Evolutionary conservation across 176 grass and related monocot genomes (phyloP).

Genomic region (Aechmea fasciata): DNA sequence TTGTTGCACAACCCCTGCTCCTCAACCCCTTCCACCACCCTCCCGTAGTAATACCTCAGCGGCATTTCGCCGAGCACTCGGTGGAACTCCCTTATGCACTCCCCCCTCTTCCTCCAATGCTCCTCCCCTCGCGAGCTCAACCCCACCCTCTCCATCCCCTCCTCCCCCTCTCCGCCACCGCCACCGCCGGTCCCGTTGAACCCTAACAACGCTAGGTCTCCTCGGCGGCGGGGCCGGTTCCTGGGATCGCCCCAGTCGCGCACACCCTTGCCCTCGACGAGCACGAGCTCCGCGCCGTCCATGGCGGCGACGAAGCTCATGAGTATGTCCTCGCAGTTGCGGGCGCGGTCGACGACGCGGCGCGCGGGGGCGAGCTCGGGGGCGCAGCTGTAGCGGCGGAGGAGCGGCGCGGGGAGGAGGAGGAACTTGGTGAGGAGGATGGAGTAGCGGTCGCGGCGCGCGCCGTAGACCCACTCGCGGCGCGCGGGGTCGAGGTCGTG

Average conservation of each 20-base stretch:
- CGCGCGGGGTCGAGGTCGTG: slow-evolving; percentile 62
- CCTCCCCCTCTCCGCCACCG: not conserved
- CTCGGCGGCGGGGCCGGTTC: not conserved
- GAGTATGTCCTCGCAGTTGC: slow-evolving; percentile 94
- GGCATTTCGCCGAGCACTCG: slow-evolving; percentile 72
- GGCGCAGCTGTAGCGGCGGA: slow-evolving; percentile 58
- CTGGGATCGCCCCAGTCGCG: slow-evolving; percentile 81
- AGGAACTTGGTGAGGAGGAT: slow-evolving; percentile 87
- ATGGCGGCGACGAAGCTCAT: slow-evolving; percentile 83
- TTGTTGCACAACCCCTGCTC: slow-evolving; percentile 72
- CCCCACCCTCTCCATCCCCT: not conserved
- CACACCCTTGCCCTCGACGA: slow-evolving; percentile 48
- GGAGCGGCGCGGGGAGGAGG: slow-evolving; percentile 36
- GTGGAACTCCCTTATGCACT: slow-evolving; percentile 86
- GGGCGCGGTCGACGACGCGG: slow-evolving; percentile 44
- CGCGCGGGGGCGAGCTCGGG: slow-evolving; percentile 43
- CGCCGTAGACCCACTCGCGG: slow-evolving; percentile 53
- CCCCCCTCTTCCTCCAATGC: slow-evolving; percentile 74
- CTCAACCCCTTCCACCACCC: slow-evolving; percentile 35
- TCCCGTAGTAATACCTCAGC: slow-evolving; percentile 68
- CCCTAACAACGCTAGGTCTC: not conserved
- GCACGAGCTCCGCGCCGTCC: slow-evolving; percentile 41
- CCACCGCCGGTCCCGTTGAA: not conserved
- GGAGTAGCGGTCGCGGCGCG: slow-evolving; percentile 58
- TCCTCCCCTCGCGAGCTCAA: slow-evolving; percentile 39